phyloP scores from a whole-genome alignment of 2,329 filamentous ascomycete species.

The Nemania diffusa region DNA sequence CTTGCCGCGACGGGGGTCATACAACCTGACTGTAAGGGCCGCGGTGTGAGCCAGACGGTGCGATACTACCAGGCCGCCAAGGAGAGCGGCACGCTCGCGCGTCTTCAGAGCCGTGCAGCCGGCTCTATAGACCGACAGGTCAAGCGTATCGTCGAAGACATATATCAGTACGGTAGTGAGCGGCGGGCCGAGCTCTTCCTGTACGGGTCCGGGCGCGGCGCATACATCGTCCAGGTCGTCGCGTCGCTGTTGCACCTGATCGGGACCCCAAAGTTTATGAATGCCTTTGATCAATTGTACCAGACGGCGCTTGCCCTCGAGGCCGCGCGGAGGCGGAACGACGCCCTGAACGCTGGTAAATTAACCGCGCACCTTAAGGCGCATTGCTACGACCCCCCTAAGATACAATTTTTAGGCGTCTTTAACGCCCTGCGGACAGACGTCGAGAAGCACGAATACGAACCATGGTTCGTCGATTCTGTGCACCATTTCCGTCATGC shows the following conservation, averaged over 20 bases:
- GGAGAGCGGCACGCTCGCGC: slow-evolving; percentile 5
- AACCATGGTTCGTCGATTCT: slow-evolving; percentile 21
- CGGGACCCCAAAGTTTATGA: slow-evolving; percentile 21
- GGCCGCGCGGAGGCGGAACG: slow-evolving; percentile 10
- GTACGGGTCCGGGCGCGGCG: slow-evolving; percentile 26
- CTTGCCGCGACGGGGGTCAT: slow-evolving; percentile 17
- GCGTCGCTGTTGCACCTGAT: slow-evolving; percentile 26
- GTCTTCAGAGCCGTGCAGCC: slow-evolving; percentile 10
- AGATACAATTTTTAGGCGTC: slow-evolving; percentile 18
- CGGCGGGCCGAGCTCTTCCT: slow-evolving; percentile 22
- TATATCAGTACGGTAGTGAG: slow-evolving; percentile 7
- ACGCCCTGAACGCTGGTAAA: slow-evolving; percentile 17
- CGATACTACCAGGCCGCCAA: slow-evolving; percentile 23
- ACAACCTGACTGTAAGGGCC: slow-evolving; percentile 1
- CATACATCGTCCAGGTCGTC: slow-evolving; percentile 22
- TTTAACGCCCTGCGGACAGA: slow-evolving; percentile 16
- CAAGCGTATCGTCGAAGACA: slow-evolving; percentile 26
- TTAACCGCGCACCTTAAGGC: slow-evolving; percentile 16
- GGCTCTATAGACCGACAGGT: slow-evolving; percentile 26
- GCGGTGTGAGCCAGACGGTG: slow-evolving; percentile 17
- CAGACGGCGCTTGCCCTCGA: slow-evolving; percentile 18
- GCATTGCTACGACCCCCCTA: slow-evolving; percentile 14
- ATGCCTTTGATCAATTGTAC: slow-evolving; percentile 26
- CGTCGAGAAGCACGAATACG: slow-evolving; percentile 31
- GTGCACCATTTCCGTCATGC: slow-evolving; percentile 28